phyloP scores from a whole-genome alignment of 2,329 filamentous ascomycete genomes.

The Hypoxylon sp. region DNA sequence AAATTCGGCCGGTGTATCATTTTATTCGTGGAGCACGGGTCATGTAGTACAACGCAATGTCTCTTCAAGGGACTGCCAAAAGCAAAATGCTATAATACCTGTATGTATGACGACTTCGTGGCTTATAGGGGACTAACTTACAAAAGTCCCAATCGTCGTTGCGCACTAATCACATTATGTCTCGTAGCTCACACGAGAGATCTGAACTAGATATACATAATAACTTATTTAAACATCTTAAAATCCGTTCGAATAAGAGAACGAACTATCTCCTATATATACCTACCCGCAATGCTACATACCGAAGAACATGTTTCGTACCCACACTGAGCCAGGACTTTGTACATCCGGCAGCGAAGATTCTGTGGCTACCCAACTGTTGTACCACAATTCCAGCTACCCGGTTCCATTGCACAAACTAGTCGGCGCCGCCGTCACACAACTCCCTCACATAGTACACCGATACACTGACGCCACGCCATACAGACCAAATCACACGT shows the following conservation, averaged over 20 bases:
- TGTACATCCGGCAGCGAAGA: slow-evolving; percentile 13
- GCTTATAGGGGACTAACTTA: slow-evolving; percentile 1
- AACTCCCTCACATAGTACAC: slow-evolving; percentile 8
- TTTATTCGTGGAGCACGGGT: not conserved
- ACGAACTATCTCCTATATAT: not conserved
- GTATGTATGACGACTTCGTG: slow-evolving; percentile 15
- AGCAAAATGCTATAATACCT: slow-evolving; percentile 17
- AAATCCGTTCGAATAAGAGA: not conserved
- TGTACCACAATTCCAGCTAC: slow-evolving; percentile 19
- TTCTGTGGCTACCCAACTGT: slow-evolving; percentile 29
- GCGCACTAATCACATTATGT: not conserved
- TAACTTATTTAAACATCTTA: not conserved
- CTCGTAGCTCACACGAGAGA: not conserved
- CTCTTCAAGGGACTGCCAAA: not conserved
- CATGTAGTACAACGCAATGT: not conserved
- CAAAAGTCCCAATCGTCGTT: not conserved
- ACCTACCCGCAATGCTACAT: not conserved
- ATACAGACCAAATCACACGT: not conserved
- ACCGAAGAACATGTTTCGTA: not conserved
- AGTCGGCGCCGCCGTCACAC: not conserved
- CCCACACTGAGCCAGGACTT: not conserved
- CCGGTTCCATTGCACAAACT: slow-evolving; percentile 7
- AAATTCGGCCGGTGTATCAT: not conserved
- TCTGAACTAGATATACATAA: not conserved
- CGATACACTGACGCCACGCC: slow-evolving; percentile 10